A percentile compares a stretch with the other conserved stretches of the same genome.
Conservation (phyloP, 2,329 filamentous ascomycete genomes). For the Xylariaceae sp. region DNA sequence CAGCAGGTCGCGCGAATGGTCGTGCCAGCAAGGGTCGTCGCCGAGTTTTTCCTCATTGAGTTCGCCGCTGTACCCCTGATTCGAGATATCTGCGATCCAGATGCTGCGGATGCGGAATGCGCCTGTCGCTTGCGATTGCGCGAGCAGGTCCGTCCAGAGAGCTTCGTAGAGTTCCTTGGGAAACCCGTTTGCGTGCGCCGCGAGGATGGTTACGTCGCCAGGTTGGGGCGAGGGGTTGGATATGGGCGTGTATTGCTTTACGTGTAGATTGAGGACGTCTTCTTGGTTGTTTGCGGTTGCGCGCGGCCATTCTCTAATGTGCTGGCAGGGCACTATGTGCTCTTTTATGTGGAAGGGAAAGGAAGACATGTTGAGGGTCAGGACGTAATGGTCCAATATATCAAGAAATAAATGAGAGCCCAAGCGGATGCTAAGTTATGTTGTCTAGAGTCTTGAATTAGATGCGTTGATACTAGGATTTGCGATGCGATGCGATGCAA, state of each 20-base stretch:
- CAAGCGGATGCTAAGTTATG: too few species aligned
- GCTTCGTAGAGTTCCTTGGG: conserved; percentile 95
- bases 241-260: conserved; percentile 84
- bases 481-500: too few species aligned
- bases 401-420: neutral
- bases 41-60: conserved; percentile 72
- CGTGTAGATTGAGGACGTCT: conserved; percentile 63
- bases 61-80: conserved; percentile 73
- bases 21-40: conserved; percentile 84
- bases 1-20: conserved; percentile 78
- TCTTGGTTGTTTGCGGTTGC: conserved; percentile 69
- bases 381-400: neutral
- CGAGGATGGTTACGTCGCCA: conserved; percentile 80
- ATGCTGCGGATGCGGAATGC: conserved; percentile 72
- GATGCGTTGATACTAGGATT: too few species aligned
- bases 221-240: conserved; percentile 62
- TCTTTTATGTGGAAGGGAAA: conserved; percentile 61
- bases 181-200: conserved; percentile 85
- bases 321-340: conserved; percentile 66
- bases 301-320: conserved; percentile 76
- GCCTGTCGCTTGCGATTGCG: conserved; percentile 39
- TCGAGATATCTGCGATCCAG: conserved; percentile 85
- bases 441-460: too few species aligned
- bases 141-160: conserved; percentile 76
- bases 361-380: conserved; percentile 27